Base-by-base conservation (phyloP, 116 monocot genomes). In the Papilionanthe hybrid region DNA sequence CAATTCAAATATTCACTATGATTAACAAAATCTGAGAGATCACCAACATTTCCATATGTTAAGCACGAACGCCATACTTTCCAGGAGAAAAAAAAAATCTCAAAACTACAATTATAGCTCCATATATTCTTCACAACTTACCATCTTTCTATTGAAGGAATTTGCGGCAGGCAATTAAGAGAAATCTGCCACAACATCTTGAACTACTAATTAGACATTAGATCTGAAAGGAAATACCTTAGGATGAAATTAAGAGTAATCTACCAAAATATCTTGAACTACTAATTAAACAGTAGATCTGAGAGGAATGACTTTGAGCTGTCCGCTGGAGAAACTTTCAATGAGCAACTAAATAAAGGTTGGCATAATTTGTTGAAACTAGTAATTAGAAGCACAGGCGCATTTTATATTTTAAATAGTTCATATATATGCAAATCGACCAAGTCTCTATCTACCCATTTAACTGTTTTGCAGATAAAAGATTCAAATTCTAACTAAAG, bases 81-180 rank as follows among this genome's bases (percentile, higher is more conserved):
- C 17, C 57, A 19, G 56, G 17, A 19, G 19, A 57, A 57, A 57
- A 18, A 37, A 37, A 37, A 18, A 18, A 17, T 57, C 17, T 57
- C 57, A 57, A 57, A 57, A 57, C 57, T 19, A 0, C 57, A 57
- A 57, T 57, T 57, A 20, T n/a, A 57, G 57, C 15, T 20, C 57
- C 57, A 57, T 57, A 57, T 57, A 57, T n/a, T 57, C 57, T 57
- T 57, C 57, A 57, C 57, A 57, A 57, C 57, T n/a, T 57, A 57
- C 19, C 17, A 57, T 57, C n/a, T 57, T 18, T 18, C 57, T 20
- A 57, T 57, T 57, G 15, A n/a, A 57, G 17, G 19, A 57, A 57
- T 6, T 45, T n/a, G 15, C 5, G 20, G 57, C 2, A 57, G 20
- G 45, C n/a, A 57, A 57, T n/a, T 20, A 57, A 57, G 19, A 57